phyloP scores from a whole-genome alignment of 805 yeast species.

The Candida saitoana region DNA sequence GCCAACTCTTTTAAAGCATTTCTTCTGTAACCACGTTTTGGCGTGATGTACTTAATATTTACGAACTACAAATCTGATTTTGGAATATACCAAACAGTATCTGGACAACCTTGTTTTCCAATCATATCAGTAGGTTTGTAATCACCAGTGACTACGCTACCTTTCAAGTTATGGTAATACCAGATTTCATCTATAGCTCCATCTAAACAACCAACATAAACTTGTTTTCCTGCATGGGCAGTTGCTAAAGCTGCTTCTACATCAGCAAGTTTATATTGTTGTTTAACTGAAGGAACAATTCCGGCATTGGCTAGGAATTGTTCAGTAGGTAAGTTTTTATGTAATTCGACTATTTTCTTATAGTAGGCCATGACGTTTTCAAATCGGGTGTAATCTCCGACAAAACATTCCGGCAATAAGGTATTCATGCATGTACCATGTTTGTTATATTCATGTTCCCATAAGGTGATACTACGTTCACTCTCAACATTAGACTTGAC shows the following conservation, averaged over 20 bases:
- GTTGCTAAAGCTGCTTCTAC: constrained; percentile 29
- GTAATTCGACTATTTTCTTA: constrained; percentile 23
- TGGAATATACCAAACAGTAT: constrained; percentile 32
- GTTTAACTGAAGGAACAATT: constrained; percentile 30
- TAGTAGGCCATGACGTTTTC: constrained; percentile 27
- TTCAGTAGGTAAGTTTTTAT: constrained; percentile 30
- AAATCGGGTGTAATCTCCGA: constrained; percentile 18
- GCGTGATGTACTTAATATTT: constrained; percentile 9
- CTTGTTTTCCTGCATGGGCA: constrained; percentile 28
- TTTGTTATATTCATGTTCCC: constrained; percentile 43
- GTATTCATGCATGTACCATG: constrained; percentile 43
- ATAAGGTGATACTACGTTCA: constrained; percentile 23
- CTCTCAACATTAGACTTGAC: constrained; percentile 10
- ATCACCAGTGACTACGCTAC: constrained; percentile 64
- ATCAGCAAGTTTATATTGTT: constrained; percentile 30
- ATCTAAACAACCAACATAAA: constrained; percentile 34
- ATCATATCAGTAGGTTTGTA: constrained; percentile 58
- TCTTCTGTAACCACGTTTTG: neutral
- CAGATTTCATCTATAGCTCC: constrained; percentile 60
- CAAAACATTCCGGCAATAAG: constrained; percentile 32
- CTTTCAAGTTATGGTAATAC: constrained; percentile 78
- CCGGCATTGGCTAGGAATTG: constrained; percentile 32
- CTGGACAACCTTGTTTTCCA: constrained; percentile 61
- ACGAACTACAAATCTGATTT: too few relatives aligned
- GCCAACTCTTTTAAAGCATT: too few relatives aligned